phyloP scores from a whole-genome alignment of 2,329 filamentous ascomycete genomes.

The Hypocrella siamensis region DNA sequence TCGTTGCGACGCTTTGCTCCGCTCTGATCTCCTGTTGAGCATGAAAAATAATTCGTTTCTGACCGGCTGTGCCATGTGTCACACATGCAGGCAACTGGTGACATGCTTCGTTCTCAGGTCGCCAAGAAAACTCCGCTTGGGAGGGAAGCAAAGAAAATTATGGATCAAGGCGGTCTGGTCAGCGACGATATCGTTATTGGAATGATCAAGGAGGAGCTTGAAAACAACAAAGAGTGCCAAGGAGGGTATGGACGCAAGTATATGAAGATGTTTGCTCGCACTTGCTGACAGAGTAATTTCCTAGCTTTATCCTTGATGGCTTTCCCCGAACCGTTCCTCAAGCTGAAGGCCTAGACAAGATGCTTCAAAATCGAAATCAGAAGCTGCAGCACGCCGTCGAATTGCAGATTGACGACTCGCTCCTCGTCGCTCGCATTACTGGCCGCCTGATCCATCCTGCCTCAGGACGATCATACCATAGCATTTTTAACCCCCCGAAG shows the following conservation, averaged over 20 bases:
- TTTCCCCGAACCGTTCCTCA: slow-evolving; percentile 96
- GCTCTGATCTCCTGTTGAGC: neutral
- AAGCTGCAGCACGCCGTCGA: slow-evolving; percentile 90
- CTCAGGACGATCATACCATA: slow-evolving; percentile 94
- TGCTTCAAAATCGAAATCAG: slow-evolving; percentile 67
- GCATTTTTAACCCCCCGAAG: slow-evolving; percentile 97
- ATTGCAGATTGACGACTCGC: slow-evolving; percentile 87
- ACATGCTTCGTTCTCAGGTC: slow-evolving; percentile 98
- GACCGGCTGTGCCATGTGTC: slow-evolving; percentile 2
- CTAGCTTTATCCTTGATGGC: slow-evolving; percentile 96
- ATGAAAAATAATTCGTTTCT: neutral
- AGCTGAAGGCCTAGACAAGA: slow-evolving; percentile 84
- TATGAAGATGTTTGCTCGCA: neutral
- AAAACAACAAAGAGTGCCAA: slow-evolving; percentile 88
- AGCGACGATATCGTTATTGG: slow-evolving; percentile 98
- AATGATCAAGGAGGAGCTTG: slow-evolving; percentile 97
- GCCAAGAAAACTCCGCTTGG: slow-evolving; percentile 92
- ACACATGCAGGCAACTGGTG: slow-evolving; percentile 66
- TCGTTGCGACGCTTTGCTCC: slow-evolving; percentile 1
- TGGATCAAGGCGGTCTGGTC: slow-evolving; percentile 95
- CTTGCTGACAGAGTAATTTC: slow-evolving; percentile 2
- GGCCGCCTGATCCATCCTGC: slow-evolving; percentile 91
- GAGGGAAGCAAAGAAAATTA: slow-evolving; percentile 98
- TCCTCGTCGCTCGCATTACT: slow-evolving; percentile 91
- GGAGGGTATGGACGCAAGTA: slow-evolving; percentile 54